phyloP scores from a whole-genome alignment of 768 basidiomycete species.

The Xerocomellus intermedius region DNA sequence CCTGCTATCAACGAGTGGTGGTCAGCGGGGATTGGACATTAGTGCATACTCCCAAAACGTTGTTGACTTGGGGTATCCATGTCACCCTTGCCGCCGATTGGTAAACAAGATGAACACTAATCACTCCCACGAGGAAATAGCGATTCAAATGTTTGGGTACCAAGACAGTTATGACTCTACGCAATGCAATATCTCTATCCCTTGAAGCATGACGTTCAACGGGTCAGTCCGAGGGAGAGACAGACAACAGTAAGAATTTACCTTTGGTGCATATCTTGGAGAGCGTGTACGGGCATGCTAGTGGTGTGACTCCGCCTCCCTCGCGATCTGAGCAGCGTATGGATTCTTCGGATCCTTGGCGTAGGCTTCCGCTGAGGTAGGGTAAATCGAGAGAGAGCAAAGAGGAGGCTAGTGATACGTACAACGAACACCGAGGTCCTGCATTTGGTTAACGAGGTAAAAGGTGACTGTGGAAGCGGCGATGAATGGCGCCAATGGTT shows the following conservation, averaged over 20 bases:
- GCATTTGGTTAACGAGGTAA: slow-evolving; percentile 64
- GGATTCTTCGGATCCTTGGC: slow-evolving; percentile 81
- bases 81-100: not conserved
- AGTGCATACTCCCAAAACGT: not conserved
- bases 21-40: not conserved
- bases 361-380: slow-evolving; percentile 55
- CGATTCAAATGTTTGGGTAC: slow-evolving; percentile 1
- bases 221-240: not conserved
- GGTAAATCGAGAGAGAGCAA: not conserved
- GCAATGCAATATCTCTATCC: slow-evolving; percentile 15
- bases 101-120: not conserved
- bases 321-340: slow-evolving; percentile 74
- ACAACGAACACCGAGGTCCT: slow-evolving; percentile 72
- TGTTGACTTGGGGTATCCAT: not conserved
- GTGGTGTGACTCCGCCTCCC: slow-evolving; percentile 50
- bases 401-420: slow-evolving; percentile 33
- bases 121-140: not conserved
- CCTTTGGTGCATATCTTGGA: slow-evolving; percentile 3
- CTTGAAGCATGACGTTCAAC: not conserved
- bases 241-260: not conserved
- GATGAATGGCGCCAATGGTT: slow-evolving; percentile 82
- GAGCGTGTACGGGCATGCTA: slow-evolving; percentile 12
- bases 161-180: slow-evolving; percentile 18
- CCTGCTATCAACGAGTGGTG: not conserved
- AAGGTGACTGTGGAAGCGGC: slow-evolving; percentile 61